Conservation (phyloP, 768 basidiomycete species). For the Pluteus cervinus region DNA sequence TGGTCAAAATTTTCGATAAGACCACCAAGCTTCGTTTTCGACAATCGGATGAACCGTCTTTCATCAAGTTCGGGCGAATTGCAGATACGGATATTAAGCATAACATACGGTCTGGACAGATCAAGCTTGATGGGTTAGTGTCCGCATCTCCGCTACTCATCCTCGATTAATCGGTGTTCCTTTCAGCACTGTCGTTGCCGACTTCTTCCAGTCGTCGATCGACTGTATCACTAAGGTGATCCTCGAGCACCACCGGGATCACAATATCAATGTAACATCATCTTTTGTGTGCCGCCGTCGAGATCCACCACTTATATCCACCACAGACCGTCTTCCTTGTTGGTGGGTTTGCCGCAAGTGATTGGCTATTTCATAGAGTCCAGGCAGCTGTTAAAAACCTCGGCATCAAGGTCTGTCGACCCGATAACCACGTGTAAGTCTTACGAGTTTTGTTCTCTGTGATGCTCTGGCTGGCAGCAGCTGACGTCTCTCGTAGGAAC, state of each 20-base stretch:
- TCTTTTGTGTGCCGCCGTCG: background rate
- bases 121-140: constrained; percentile 29
- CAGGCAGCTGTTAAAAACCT: constrained; percentile 21
- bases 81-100: constrained; percentile 30
- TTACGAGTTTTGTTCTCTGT: background rate
- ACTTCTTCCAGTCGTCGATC: constrained; percentile 22
- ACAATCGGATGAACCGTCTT: constrained; percentile 28
- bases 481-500: constrained; percentile 3
- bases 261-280: constrained; percentile 20
- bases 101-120: constrained; percentile 35
- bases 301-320: background rate
- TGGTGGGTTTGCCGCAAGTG: constrained; percentile 40
- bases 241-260: constrained; percentile 5
- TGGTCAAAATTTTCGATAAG: constrained; percentile 37
- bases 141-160: background rate
- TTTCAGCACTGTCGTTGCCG: constrained; percentile 15
- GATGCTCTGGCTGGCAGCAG: too few relatives aligned
- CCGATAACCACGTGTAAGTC: constrained; percentile 36
- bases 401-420: constrained; percentile 27
- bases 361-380: constrained; percentile 31
- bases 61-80: constrained; percentile 38
- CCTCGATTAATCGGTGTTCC: background rate
- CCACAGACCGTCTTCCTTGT: constrained; percentile 25
- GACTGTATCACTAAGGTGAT: constrained; percentile 16
- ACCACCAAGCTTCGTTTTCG: constrained; percentile 38